Evolutionary conservation across 805 yeast genomes (phyloP), one percentile per base, ranked within the genome.

Genomic region (Danielozyma ontarioensis): DNA sequence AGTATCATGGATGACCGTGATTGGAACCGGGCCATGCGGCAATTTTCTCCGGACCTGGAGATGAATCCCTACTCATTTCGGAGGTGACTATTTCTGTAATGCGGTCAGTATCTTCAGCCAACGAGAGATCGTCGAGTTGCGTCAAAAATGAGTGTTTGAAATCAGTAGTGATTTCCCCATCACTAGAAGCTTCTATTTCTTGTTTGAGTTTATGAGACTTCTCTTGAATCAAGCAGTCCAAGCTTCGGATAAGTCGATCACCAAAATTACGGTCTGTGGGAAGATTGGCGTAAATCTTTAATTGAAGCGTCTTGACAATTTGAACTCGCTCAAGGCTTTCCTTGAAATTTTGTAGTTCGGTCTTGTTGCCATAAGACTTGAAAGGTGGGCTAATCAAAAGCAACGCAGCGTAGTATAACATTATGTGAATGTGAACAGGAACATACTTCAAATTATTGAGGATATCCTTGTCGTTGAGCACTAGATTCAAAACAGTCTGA

Each of bases 401-500:
- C 33, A 79, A 53, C 0, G 81, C 79, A 2, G 86, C 82, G 44
- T 78, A 80, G 48, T 79, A 80, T 10, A 79, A 55, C 85, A 80
- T 80, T 32, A 80, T 69, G 48, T 79, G 84, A 26, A 80, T 76
- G 50, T 80, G 86, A n/a, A 79, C 73, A 0, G 88, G 88, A 14
- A 79, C 81, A 45, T 75, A 80, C 44, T 68, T 70, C 38, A 80
- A 57, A 29, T 77, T 74, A 6, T 67, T 60, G 17, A 70, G 51
- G 22, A 80, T 75, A 48, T 80, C 86, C 10, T 63, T 56, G 50
- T 80, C 87, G 30, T 68, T 70, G 3, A 78, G 57, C 0, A 78
- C 80, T 34, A 79, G 55, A 36, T 74, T 76, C 31, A 80, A 50
- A 1, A 80, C 78, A 0, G 81, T 75, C 31, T 70, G 70, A 0